Evolutionary conservation across 805 yeast species (phyloP), one percentile per base, ranked within the genome.

Genomic region (Ogataea corticis): DNA sequence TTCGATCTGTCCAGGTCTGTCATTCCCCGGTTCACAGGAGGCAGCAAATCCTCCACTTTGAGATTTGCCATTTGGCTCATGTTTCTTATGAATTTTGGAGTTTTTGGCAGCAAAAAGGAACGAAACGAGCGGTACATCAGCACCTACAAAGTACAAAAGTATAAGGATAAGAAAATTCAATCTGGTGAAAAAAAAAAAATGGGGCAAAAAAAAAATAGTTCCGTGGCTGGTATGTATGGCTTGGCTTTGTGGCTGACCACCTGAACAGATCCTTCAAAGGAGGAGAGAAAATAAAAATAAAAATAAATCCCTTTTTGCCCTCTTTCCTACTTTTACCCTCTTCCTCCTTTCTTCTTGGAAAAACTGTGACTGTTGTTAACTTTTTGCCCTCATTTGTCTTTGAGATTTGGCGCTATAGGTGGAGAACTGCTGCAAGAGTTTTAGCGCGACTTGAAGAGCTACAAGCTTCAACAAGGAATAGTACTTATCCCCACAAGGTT

Each of bases 21-120:
- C 88, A 87, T 82, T 2, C 76, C 71, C 36, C 87, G 66, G 60
- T 85, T 73, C 7, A 80, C 68, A 0, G 97, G 97, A 1, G 96
- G 95, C 11, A 34, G 16, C 10, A 58, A 19, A 17, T 49, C 45
- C 14, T 46, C 42, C n/a, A 46, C 48, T 15, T 38, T 40, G 13
- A 38, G 32, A 7, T 23, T 39, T 23, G 48, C 41, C 38, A 43
- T 29, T 15, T 33, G 44, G 16, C 42, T 42, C 45, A 43, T 49
- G 12, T 27, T 34, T 13, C 41, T 37, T 12, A 21, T 30, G 15
- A 48, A 18, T 7, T 7, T 12, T 23, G 25, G 9, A 28, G 31
- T 6, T 13, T 21, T 21, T 21, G 25, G 5, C 25, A 21, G 25
- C 5, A 21, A 21, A 21, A 21, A 21, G 9, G 25, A 9, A 21